Evolutionary conservation across 345 rosid species (phyloP), one percentile per base, ranked within the genome.

Genomic region (Eucalyptus brandiana): DNA sequence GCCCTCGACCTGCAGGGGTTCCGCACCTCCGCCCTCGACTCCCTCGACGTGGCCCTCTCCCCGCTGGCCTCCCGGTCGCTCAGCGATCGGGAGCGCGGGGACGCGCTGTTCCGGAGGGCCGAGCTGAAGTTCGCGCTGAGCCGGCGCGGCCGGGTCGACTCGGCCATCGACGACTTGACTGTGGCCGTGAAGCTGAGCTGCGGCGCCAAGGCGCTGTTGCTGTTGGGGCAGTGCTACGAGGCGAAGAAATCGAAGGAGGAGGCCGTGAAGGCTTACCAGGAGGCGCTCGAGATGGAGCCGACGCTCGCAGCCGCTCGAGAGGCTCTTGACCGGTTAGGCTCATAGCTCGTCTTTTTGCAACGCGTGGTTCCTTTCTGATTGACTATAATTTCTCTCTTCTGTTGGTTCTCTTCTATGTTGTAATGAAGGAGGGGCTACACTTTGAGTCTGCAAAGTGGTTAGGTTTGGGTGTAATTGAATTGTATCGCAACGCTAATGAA

Each of bases 151-250:
- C 88, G 89, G 26, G 92, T 93, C 15, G 95, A 93, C 87, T 91
- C 94, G 83, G 95, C 93, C 88, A 88, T 93, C 23, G 91, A 90
- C 51, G 97, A 95, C 89, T 65, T 94, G 93, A 92, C 76, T 15
- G 88, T 60, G 91, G 96, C 95, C 26, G 91, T 93, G 50, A 89
- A 89, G 89, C 62, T 92, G 81, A 83, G 87, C 24, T 94, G 91
- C 40, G 93, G 92, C 60, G 92, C 89, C 26, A 93, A 91, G 88
- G 91, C 92, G 76, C 91, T 72, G 60, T 87, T 92, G 48, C 90
- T 94, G 89, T 62, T 94, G 85, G 97, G 97, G 30, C 93, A 93
- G 91, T 95, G 96, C 88, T 92, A 95, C 90, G 95, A 94, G 92
- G 90, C 32, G 42, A 94, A 93, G 92, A 91, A 93, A 89, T 90